Evolutionary conservation across 495 filamentous ascomycete species (phyloP), one percentile per base, ranked within the genome.

Genomic region (Poronia punctata): DNA sequence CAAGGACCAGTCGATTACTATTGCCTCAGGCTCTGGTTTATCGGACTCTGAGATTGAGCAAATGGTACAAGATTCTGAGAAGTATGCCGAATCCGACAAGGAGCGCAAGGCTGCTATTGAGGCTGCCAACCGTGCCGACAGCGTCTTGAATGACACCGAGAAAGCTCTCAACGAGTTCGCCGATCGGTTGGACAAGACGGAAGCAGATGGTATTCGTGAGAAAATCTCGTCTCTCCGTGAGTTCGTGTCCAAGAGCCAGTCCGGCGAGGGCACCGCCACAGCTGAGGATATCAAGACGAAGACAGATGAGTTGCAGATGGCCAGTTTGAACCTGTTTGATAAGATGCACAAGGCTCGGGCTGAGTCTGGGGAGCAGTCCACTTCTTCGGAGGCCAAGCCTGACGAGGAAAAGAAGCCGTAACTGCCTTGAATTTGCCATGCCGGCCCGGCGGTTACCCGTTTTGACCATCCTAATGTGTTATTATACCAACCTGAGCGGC

Each of bases 1-100:
- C 80, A 97, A 97, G 80, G 92, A 98, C 60, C 92, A 98, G 77
- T 95, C 89, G 40, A 97, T 98, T 72, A 96, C 90, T 61, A 95
- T 94, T 61, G 90, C 92, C 45, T 97, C 93, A 37, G 92, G 92
- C 62, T 98, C 92, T 41, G 92, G 92, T 82, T 86, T 98, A 35
- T 94, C 86, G 25, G 88, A 98, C 35, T 62, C 75, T 19, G 92
- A 98, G 73, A 98, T 98, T 56, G 76, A 95, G 70, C 76, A 72
- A 57, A 98, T 98, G 92, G 90, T 98, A 58, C 76, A 92, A 50
- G 92, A 96, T 59, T 89, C 92, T 33, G 92, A 97, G 81, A 87
- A 87, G 70, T 97, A 93, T 66, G 87, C 82, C 50, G 92, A 92
- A 65, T 57, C 76, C 50, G 92, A 98, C 65, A 95, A 96, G 82